Conservation (phyloP, 1,284 basidiomycete species). For the Fistulinella cinereoalba region DNA sequence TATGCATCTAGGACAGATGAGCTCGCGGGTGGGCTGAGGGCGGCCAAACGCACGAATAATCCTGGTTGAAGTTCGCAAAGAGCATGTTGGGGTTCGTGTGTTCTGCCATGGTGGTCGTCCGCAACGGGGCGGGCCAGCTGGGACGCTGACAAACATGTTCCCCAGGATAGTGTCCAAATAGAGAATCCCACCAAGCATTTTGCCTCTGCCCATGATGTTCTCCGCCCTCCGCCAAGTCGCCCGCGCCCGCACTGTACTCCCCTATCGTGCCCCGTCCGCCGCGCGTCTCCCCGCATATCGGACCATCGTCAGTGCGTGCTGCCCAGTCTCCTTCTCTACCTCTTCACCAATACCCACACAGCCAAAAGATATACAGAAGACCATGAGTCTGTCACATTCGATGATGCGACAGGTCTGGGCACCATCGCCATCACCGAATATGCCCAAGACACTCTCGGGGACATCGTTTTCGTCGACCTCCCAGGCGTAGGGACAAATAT, state of each 20-base stretch:
- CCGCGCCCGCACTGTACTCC: constrained; percentile 14
- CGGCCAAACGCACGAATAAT: constrained; percentile 64
- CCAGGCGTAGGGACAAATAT: constrained; percentile 71
- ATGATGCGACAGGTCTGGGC: constrained; percentile 78
- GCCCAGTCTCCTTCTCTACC: background rate
- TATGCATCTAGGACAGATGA: constrained; percentile 64
- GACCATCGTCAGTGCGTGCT: constrained; percentile 32
- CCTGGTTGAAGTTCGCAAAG: constrained; percentile 87
- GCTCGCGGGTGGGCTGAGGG: background rate
- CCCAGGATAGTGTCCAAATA: background rate
- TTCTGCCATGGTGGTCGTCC: constrained; percentile 29
- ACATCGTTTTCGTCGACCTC: constrained; percentile 97
- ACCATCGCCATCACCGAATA: constrained; percentile 84
- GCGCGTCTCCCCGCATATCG: constrained; percentile 16
- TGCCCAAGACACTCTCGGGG: constrained; percentile 65
- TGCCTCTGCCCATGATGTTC: constrained; percentile 18
- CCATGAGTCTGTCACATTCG: constrained; percentile 88
- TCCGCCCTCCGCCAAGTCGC: constrained; percentile 21
- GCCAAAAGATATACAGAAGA: constrained; percentile 85
- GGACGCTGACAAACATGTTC: background rate
- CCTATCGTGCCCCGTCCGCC: background rate
- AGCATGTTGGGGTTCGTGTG: constrained; percentile 53
- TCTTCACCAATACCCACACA: constrained; percentile 30
- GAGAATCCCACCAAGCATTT: background rate
- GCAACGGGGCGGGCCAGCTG: too few species aligned